These are phyloP conservation scores for Coniochaeta hoffmannii DNA, from an alignment of 2,329 filamentous ascomycete species.

Conservation along the genomic window DNA sequence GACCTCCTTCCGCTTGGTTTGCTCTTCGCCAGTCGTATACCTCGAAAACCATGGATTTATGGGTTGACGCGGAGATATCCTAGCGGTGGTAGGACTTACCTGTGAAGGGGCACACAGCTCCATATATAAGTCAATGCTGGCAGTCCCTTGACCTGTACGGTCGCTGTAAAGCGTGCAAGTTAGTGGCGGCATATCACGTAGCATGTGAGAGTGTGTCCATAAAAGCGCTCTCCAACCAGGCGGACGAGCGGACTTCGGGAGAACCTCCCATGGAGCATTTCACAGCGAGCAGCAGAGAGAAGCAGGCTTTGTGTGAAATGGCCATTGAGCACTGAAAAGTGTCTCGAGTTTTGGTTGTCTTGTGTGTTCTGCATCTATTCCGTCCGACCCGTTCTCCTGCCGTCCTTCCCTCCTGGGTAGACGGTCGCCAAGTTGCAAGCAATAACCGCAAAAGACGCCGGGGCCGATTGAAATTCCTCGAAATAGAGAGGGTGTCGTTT, in stretches of 20 bases:
- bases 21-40: slow-evolving; percentile 91
- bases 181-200: slow-evolving; percentile 3
- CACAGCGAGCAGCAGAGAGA: slow-evolving; percentile 41
- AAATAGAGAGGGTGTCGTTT: background rate
- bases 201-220: slow-evolving; percentile 2
- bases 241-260: slow-evolving; percentile 51
- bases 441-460: slow-evolving; percentile 16
- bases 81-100: slow-evolving; percentile 46
- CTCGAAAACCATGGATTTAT: slow-evolving; percentile 67
- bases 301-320: slow-evolving; percentile 50
- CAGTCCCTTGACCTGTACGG: background rate
- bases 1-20: slow-evolving; percentile 40
- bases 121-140: background rate
- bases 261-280: slow-evolving; percentile 70
- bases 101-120: slow-evolving; percentile 2
- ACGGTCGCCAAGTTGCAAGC: slow-evolving; percentile 18
- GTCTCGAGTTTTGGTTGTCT: slow-evolving; percentile 28
- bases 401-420: slow-evolving; percentile 17
- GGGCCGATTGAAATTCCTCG: slow-evolving; percentile 9
- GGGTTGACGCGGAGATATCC: slow-evolving; percentile 83
- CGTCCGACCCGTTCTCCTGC: slow-evolving; percentile 12
- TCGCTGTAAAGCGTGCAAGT: background rate
- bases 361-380: slow-evolving; percentile 21
- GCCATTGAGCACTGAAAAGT: slow-evolving; percentile 59
- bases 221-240: background rate